Base-by-base conservation (phyloP, 2,329 filamentous ascomycete genomes). In the Sarocladium oryzae region DNA sequence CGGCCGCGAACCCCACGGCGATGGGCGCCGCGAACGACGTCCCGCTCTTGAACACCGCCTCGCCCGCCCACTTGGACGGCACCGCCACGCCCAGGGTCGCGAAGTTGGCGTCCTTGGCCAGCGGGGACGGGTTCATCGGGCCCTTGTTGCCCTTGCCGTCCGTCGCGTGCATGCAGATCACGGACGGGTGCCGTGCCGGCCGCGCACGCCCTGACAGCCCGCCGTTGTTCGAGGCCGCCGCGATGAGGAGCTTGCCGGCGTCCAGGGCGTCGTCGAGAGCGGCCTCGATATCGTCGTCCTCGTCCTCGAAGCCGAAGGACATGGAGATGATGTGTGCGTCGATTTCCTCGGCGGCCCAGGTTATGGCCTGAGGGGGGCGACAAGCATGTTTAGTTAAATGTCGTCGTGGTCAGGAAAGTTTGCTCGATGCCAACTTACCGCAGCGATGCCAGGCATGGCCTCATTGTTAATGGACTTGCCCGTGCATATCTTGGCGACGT, bases 261-360 rank as follows among this genome's bases (percentile, higher is more conserved):
- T 50, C 15, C 8, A 24, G 8, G 28, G 48, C 49, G n/a, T 24
- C 8, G n/a, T 50, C 10, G 20, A 59, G 38, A 1, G 53, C 54
- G 2, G 16, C 32, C 1, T 50, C 28, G 18, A 56, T 54, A 2
- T 40, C 48, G 4, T 35, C 24, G 28, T 56, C 23, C 23, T 30
- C 13, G 3, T 54, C 33, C 2, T 52, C 45, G 18, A 60, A 55
- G 1, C 56, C 60, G 37, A 63, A 61, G 1, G 60, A 61, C 56
- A 63, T 60, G 30, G 56, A 57, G 16, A 63, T 60, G 32, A 63
- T 58, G 36, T 63, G 55, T 1, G 55, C 61, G n/a, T 58, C 30
- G 13, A 51, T 50, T 16, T 55, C 35, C 2, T 56, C 36, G 1
- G 51, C 53, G 2, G 59, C 61, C 52, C 57, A 55, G 2, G 52